Evolutionary conservation across 495 filamentous ascomycete genomes (phyloP), one percentile per base, ranked within the genome.

Genomic region (Sordaria brevicollis): DNA sequence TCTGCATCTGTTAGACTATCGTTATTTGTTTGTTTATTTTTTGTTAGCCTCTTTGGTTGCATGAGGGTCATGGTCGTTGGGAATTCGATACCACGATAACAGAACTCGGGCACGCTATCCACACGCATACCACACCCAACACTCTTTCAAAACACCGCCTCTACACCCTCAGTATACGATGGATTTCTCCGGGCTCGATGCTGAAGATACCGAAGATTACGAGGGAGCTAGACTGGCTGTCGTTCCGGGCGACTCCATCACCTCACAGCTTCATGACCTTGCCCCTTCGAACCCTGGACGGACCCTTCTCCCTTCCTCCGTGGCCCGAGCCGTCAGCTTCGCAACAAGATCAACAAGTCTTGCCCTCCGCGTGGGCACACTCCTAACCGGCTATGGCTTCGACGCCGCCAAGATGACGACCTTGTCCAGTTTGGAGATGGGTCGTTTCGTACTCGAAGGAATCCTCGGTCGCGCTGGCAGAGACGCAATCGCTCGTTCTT

Each of bases 241-340:
- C 49, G 25, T 71, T 21, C 69, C 73, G 10, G 49, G 66, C 57
- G 70, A 71, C 6, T 65, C 72, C 36, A 67, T 73, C 65, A 65
- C 36, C 13, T 39, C 72, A 9, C 69, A 75, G 62, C 67, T 75
- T 31, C 66, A 65, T 11, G 74, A 74, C 5, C 65, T 74, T 35
- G 71, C 67, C 2, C 37, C 74, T 65, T 71, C 72, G 7, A 69
- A 67, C 17, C 76, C 83, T 11, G 86, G 87, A 34, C 77, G 81
- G 31, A 90, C 91, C 1, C 85, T 94, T 4, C 85, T 94, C 0
- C 91, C 91, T 10, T 74, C 83, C 15, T 85, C 89, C 10, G 79
- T 92, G 21, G 91, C 91, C 15, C 90, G 84, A 33, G 79, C 88
- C n/a, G 86, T 94, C 65, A 92, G 89, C 68, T 74, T 92, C 33